These are phyloP conservation scores for Rhododendron ovatum DNA, from an alignment of 148 eudicot genomes.

Conservation along the genomic window DNA sequence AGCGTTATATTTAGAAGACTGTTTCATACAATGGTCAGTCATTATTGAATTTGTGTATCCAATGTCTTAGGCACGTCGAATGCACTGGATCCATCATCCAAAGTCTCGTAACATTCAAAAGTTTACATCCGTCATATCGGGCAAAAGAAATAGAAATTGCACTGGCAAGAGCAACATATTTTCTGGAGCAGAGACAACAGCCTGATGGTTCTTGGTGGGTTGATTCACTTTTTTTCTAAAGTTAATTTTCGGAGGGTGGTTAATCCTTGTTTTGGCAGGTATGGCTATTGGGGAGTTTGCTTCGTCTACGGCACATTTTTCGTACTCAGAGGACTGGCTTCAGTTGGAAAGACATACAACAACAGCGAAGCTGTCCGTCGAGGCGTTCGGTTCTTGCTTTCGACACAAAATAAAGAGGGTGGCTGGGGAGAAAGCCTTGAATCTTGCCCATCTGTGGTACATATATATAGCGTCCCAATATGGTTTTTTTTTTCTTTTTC, in stretches of 20 bases:
- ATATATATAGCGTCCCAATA: not conserved
- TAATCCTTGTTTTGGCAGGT: conserved; percentile 21
- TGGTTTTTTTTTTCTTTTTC: too few relatives aligned
- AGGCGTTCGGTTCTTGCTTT: conserved; percentile 30
- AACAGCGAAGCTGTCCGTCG: conserved; percentile 32
- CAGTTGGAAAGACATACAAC: conserved; percentile 30
- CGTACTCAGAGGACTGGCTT: conserved; percentile 31
- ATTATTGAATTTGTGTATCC: not conserved
- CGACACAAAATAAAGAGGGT: conserved; percentile 39
- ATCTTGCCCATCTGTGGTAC: conserved; percentile 39
- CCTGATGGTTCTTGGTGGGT: conserved; percentile 49
- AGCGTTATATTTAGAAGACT: too few relatives aligned
- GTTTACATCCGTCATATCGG: conserved; percentile 28
- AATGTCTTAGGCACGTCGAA: conserved; percentile 33
- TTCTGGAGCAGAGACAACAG: conserved; percentile 32
- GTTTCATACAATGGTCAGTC: too few relatives aligned
- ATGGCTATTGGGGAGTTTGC: conserved; percentile 52
- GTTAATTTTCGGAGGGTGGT: not conserved
- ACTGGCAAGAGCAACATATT: conserved; percentile 26
- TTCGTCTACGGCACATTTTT: conserved; percentile 43
- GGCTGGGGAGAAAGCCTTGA: conserved; percentile 50
- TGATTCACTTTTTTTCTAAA: not conserved
- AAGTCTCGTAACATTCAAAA: conserved; percentile 27
- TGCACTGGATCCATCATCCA: conserved; percentile 33
- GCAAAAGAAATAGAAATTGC: conserved; percentile 35